phyloP scores from a whole-genome alignment of 805 yeast species.

The Priceomyces haplophilus region DNA sequence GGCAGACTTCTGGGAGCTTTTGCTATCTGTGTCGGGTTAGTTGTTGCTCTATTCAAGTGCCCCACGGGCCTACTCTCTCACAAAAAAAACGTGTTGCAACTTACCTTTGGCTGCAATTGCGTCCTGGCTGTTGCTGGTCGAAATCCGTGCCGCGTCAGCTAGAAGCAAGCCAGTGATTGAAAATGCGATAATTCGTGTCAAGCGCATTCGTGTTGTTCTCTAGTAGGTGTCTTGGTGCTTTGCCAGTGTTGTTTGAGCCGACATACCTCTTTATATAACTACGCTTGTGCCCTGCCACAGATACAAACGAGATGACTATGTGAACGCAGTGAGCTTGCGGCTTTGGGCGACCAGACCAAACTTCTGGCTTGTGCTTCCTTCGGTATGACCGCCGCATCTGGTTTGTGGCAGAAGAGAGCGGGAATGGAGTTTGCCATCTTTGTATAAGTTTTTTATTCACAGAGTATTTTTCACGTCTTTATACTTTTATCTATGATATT shows the following conservation, averaged over 20 bases:
- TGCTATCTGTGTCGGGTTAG: too few species aligned
- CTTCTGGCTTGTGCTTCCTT: too few species aligned
- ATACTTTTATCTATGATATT: background rate
- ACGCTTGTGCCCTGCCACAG: slow-evolving; percentile 1
- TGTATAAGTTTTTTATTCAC: too few species aligned
- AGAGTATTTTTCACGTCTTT: too few species aligned
- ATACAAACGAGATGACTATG: background rate
- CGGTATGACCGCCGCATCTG: too few species aligned
- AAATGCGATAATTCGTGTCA: background rate
- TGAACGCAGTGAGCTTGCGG: background rate
- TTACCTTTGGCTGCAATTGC: background rate
- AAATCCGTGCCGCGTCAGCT: slow-evolving; percentile 1
- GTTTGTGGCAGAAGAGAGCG: too few species aligned
- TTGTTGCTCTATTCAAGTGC: too few species aligned
- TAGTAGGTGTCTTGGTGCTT: background rate
- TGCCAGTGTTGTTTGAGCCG: background rate
- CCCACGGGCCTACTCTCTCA: too few species aligned
- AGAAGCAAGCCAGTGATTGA: background rate
- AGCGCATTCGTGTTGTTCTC: background rate
- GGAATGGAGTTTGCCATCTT: too few species aligned
- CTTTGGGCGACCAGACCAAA: too few species aligned
- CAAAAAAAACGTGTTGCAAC: background rate
- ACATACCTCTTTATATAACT: background rate
- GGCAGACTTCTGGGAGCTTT: background rate
- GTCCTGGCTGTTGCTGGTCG: background rate